Evolutionary conservation across 768 basidiomycete genomes (phyloP), one percentile per base, ranked within the genome.

Genomic region (Serpula lacrymans): DNA sequence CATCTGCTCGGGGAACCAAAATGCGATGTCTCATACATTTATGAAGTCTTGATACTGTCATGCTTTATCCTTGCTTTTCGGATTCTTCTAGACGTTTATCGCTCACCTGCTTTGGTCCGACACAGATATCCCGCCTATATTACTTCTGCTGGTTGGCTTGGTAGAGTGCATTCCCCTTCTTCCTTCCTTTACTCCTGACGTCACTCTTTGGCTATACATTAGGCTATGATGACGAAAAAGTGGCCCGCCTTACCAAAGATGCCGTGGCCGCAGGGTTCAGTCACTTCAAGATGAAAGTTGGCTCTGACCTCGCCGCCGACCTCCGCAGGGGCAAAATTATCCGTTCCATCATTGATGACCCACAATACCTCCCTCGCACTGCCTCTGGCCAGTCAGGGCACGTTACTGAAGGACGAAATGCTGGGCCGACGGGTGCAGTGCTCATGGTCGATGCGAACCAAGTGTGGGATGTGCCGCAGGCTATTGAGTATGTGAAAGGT

Each of bases 231-330:
- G 79, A 80, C 52, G 78, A 79, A 53, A 80, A 80, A 56, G 72
- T 82, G 33, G 61, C 64, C 5, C 57, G 71, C 4, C 63, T 82
- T 34, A 80, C 76, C 22, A 67, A 67, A 38, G 74, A 77, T 39
- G 71, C 76, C 35, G 63, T 82, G 35, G 54, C 60, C 18, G 69
- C 71, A 34, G 79, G 79, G 30, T 82, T 82, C 72, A 82, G 79
- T 60, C 77, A 80, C 62, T 82, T 82, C 71, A 82, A 80, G 63
- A 77, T 81, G 67, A 82, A 82, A 57, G 80, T 82, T 49, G 80
- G 80, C 33, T 72, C 74, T 23, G 68, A 75, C 57, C 60, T 66
- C 37, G 65, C 69, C 36, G 66, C 70, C 49, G 80, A 82, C 59
- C 59, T 76, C 34, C 71, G 77, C 26, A 67, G 80, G 37, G 75